phyloP scores from a whole-genome alignment of 2,329 filamentous ascomycete species.

The Fusarium incarnatum region DNA sequence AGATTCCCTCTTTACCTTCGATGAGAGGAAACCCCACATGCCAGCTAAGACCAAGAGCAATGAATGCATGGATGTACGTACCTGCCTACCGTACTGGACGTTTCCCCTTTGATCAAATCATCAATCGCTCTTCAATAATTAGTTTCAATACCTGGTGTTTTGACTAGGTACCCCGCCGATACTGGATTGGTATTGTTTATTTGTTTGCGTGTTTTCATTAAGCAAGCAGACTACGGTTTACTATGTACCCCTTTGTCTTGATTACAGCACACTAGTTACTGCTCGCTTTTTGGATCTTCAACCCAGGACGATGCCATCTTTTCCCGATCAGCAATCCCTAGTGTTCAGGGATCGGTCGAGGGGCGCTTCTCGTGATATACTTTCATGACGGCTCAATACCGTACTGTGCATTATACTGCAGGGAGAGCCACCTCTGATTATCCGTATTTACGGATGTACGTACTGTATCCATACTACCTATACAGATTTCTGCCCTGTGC shows the following conservation, averaged over 20 bases:
- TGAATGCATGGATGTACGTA: background rate
- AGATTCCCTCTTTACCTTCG: constrained; percentile 16
- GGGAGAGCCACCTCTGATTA: background rate
- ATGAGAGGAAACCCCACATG: constrained; percentile 35
- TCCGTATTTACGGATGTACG: background rate
- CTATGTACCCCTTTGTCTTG: constrained; percentile 4
- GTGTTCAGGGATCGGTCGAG: background rate
- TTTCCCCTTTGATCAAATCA: constrained; percentile 16
- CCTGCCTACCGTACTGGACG: background rate
- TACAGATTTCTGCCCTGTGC: background rate
- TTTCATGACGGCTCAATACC: background rate
- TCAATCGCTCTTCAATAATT: constrained; percentile 5
- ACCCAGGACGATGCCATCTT: constrained; percentile 34
- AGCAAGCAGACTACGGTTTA: background rate
- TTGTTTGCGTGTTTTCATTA: constrained; percentile 5
- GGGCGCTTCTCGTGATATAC: background rate
- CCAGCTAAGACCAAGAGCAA: constrained; percentile 21
- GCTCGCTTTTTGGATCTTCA: constrained; percentile 22
- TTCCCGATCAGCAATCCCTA: constrained; percentile 4
- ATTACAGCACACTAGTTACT: constrained; percentile 11
- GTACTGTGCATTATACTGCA: background rate
- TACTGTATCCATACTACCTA: background rate
- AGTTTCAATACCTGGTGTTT: constrained; percentile 7
- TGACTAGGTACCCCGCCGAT: constrained; percentile 17
- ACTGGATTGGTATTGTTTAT: constrained; percentile 16